These are phyloP conservation scores for Aspergillus sp. DNA, from an alignment of 2,329 filamentous ascomycete species.

Conservation along the genomic window DNA sequence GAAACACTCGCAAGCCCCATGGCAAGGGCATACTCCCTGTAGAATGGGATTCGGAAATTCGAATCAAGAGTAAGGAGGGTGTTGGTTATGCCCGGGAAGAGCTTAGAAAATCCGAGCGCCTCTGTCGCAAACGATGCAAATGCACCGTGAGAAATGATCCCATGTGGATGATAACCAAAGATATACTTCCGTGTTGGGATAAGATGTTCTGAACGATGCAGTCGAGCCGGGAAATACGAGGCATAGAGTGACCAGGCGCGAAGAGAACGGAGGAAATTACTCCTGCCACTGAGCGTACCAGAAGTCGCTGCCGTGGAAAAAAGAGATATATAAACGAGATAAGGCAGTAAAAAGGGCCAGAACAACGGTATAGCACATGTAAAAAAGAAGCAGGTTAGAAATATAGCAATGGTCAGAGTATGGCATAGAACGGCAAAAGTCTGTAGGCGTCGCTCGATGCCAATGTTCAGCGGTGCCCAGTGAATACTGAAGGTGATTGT, in stretches of 20 bases:
- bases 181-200: constrained; percentile 86
- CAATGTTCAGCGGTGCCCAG: constrained; percentile 76
- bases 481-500: constrained; percentile 53
- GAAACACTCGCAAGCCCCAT: constrained; percentile 87
- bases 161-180: constrained; percentile 94
- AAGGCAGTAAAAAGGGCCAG: constrained; percentile 75
- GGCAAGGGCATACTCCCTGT: constrained; percentile 87
- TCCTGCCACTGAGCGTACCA: constrained; percentile 70
- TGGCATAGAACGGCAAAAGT: constrained; percentile 74
- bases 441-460: constrained; percentile 66
- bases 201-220: constrained; percentile 80
- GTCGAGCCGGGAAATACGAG: constrained; percentile 81
- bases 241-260: constrained; percentile 85
- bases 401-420: constrained; percentile 64
- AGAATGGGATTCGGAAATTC: constrained; percentile 91
- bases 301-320: constrained; percentile 73
- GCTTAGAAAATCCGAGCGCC: constrained; percentile 75
- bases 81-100: constrained; percentile 95
- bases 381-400: constrained; percentile 80
- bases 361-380: constrained; percentile 85
- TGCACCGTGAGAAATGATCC: constrained; percentile 95
- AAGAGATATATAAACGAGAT: constrained; percentile 72
- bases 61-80: constrained; percentile 88
- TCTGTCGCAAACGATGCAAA: constrained; percentile 90
- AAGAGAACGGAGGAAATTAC: constrained; percentile 66